These are phyloP conservation scores for Cyberlindnera galapagoensis DNA, from an alignment of 805 yeast species.

Conservation along the genomic window DNA sequence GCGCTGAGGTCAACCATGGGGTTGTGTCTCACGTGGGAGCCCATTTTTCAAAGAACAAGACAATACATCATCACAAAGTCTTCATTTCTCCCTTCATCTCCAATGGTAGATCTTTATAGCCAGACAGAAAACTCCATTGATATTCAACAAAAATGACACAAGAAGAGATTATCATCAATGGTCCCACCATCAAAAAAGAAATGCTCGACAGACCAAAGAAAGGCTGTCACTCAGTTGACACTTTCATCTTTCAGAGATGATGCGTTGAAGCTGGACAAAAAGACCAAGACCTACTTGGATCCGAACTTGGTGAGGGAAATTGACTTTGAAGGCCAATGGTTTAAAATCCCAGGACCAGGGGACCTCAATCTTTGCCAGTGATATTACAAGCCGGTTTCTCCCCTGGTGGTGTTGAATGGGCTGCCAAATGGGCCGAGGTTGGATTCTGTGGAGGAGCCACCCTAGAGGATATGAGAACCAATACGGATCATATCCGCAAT, in stretches of 20 bases:
- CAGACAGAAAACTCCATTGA: no score
- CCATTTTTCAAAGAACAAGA: no score
- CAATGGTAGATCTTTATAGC: no score
- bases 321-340: constrained; percentile 33
- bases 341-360: constrained; percentile 34
- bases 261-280: constrained; percentile 15
- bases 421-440: constrained; percentile 38
- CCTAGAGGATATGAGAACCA: constrained; percentile 25
- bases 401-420: constrained; percentile 33
- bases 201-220: no score
- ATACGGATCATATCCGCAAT: constrained; percentile 27
- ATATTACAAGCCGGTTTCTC: constrained; percentile 41
- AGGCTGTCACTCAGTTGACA: constrained; percentile 30
- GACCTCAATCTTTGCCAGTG: constrained; percentile 39
- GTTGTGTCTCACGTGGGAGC: no score
- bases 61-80: no score
- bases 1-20: no score
- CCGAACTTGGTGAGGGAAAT: constrained; percentile 32
- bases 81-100: no score
- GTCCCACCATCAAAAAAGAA: no score
- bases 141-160: no score
- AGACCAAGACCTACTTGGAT: constrained; percentile 25
- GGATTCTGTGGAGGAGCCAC: constrained; percentile 32
- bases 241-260: constrained; percentile 34
- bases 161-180: no score